A percentile compares a stretch with the other conserved stretches of the same genome.
phyloP scores from a whole-genome alignment of 805 yeast species.

The Brettanomyces sp. region DNA sequence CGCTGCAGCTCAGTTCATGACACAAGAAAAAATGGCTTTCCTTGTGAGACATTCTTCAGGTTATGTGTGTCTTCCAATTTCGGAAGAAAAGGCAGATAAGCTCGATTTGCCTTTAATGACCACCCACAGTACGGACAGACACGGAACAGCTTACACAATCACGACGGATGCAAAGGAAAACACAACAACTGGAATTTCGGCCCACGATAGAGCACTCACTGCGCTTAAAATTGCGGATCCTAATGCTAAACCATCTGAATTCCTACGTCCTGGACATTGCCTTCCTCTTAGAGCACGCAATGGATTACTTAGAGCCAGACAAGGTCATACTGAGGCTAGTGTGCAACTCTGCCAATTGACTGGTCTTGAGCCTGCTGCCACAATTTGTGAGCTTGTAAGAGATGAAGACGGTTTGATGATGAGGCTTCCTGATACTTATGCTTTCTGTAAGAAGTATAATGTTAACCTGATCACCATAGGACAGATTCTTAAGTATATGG shows the following conservation, averaged over 20 bases:
- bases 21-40: conserved; percentile 88
- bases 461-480: conserved; percentile 75
- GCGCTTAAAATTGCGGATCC: conserved; percentile 62
- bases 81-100: conserved; percentile 67
- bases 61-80: conserved; percentile 85
- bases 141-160: conserved; percentile 94
- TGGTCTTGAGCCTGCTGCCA: conserved; percentile 78
- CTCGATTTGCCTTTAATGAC: conserved; percentile 77
- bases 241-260: conserved; percentile 46
- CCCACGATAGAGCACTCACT: conserved; percentile 86
- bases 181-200: conserved; percentile 95
- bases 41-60: conserved; percentile 83
- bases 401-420: conserved; percentile 95
- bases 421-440: conserved; percentile 77
- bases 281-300: conserved; percentile 87
- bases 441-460: conserved; percentile 52
- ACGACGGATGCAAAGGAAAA: conserved; percentile 82
- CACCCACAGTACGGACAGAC: conserved; percentile 55
- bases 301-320: conserved; percentile 70
- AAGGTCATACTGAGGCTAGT: conserved; percentile 97
- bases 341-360: conserved; percentile 77
- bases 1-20: conserved; percentile 76
- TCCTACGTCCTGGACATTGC: conserved; percentile 89
- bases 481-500: conserved; percentile 51
- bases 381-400: conserved; percentile 86